Conservation (phyloP, 2,329 filamentous ascomycete genomes). For the Aspergillus calidoustus region DNA sequence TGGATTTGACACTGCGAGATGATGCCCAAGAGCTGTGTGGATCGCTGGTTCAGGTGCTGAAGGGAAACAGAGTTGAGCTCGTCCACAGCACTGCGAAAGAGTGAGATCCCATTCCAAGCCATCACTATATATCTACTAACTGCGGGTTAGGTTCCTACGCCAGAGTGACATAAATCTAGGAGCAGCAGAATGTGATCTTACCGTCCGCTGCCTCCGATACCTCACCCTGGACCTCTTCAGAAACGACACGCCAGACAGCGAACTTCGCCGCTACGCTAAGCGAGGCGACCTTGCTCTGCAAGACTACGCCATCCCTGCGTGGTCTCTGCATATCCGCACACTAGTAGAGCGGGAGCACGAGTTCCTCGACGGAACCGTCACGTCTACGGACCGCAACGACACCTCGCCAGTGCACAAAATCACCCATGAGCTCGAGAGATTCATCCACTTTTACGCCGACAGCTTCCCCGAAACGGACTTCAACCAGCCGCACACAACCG, state of each 20-base stretch:
- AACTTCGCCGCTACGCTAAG: background rate
- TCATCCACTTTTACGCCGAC: slow-evolving; percentile 4
- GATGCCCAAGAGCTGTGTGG: slow-evolving; percentile 13
- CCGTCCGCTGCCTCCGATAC: slow-evolving; percentile 16
- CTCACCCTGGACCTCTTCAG: slow-evolving; percentile 14
- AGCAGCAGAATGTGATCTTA: slow-evolving; percentile 13
- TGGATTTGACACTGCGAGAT: slow-evolving; percentile 5
- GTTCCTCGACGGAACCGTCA: background rate
- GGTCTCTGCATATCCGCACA: slow-evolving; percentile 9
- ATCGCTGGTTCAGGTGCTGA: slow-evolving; percentile 16
- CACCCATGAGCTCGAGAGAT: slow-evolving; percentile 3
- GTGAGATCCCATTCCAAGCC: background rate
- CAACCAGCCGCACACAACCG: background rate
- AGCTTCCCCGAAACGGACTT: background rate
- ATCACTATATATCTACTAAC: background rate
- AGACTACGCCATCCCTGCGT: slow-evolving; percentile 8
- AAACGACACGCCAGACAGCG: background rate
- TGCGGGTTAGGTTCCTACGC: background rate
- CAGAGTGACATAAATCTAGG: background rate
- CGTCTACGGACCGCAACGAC: background rate
- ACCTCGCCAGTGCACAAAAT: background rate
- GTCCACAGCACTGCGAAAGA: slow-evolving; percentile 14
- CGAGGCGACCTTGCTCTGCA: slow-evolving; percentile 11
- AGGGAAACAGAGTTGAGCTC: slow-evolving; percentile 16
- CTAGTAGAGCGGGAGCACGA: slow-evolving; percentile 2